Conservation (phyloP, 2,329 filamentous ascomycete genomes). For the Dendryphion nanum region DNA sequence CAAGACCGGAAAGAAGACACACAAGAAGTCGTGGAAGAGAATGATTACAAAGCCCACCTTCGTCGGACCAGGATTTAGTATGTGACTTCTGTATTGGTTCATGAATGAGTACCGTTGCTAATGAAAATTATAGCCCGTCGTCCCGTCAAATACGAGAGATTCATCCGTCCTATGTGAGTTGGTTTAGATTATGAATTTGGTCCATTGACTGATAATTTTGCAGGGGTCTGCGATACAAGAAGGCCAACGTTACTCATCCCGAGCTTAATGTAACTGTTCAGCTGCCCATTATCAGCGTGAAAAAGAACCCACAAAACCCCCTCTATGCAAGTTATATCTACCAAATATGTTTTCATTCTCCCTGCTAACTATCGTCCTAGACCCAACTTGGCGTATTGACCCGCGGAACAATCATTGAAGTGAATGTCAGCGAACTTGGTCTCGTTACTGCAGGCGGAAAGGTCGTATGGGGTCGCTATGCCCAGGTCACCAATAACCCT, state of each 20-base stretch:
- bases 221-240: constrained; percentile 76
- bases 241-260: constrained; percentile 51
- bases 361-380: too few species aligned
- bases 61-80: constrained; percentile 86
- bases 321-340: too few species aligned
- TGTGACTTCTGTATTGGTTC: constrained; percentile 47
- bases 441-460: constrained; percentile 89
- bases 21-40: constrained; percentile 77
- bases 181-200: too few species aligned
- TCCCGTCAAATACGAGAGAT: constrained; percentile 70
- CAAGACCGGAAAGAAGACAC: constrained; percentile 73
- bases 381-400: constrained; percentile 88
- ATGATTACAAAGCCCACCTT: constrained; percentile 83
- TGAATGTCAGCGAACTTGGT: constrained; percentile 90
- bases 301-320: constrained; percentile 86
- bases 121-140: too few species aligned
- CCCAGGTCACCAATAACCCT: constrained; percentile 37
- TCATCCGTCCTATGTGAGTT: constrained; percentile 50
- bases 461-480: constrained; percentile 46
- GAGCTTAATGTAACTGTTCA: constrained; percentile 86
- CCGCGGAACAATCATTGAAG: constrained; percentile 76
- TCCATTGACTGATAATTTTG: too few species aligned
- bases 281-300: constrained; percentile 62
- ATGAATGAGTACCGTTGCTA: too few species aligned
- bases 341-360: too few species aligned